Base-by-base conservation (phyloP, 768 basidiomycete genomes). In the Vishniacozyma victoriae region DNA sequence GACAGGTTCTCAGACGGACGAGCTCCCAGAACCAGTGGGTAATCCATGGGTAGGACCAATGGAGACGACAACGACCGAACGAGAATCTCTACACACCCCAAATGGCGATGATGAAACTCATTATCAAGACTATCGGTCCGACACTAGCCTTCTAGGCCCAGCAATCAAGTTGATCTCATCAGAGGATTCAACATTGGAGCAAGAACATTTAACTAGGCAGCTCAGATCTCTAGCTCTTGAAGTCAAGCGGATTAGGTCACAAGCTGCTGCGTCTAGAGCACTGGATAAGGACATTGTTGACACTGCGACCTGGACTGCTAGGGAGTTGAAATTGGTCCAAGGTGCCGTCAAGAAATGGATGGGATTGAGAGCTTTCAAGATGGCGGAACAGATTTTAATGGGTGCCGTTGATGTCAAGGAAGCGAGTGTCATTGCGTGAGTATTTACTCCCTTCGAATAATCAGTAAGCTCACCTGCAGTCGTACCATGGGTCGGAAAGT, bases 161-260 rank as follows among this genome's bases (percentile, higher is more conserved):
- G 29, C 29, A 9, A n/a, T n/a, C 9, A 33, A 33, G 29, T n/a
- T n/a, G n/a, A n/a, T 33, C 9, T 9, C n/a, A n/a, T 9, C 29
- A 33, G 29, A 33, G n/a, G n/a, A 9, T n/a, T 33, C 29, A 9
- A n/a, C n/a, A n/a, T 14, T 22, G 13, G 89, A 92, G 75, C 90
- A 87, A 73, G 86, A 87, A 42, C 88, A 93, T 73, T 86, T 95
- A 85, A 83, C 92, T 57, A 83, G 84, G 55, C 89, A 93, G 62
- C 76, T 93, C 55, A 80, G 78, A 65, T 75, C 87, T 43, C 83
- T 93, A 41, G 83, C 83, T 48, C 77, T 76, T 47, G 87, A 89
- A 71, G 87, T 93, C 80, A 86, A 78, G 70, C 80, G 85, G 22
- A 77, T 88, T 38, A 78, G 86, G 52, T 82, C 51, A 12, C 56